Percentiles rank a stretch among this genome's conserved stretches.
Conservation (phyloP, 1,284 basidiomycete genomes). For the Ganoderma boninense region DNA sequence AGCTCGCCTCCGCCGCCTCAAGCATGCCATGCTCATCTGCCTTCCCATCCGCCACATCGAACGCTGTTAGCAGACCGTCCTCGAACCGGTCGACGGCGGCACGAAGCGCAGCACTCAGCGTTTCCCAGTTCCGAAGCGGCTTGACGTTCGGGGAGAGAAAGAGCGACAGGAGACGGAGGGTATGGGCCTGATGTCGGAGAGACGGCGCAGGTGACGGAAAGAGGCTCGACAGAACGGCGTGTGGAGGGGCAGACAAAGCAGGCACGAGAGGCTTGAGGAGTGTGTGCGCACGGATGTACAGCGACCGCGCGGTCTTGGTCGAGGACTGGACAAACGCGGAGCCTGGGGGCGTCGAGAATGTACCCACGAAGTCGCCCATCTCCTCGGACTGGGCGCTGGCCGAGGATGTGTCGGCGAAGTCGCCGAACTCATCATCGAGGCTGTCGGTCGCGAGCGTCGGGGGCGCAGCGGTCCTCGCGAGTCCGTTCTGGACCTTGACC, state of each 20-base stretch:
- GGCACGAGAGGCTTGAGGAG: slow-evolving; percentile 69
- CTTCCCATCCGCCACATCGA: slow-evolving; percentile 82
- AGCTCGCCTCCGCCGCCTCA: slow-evolving; percentile 82
- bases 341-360: slow-evolving; percentile 32
- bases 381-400: slow-evolving; percentile 50
- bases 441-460: slow-evolving; percentile 64
- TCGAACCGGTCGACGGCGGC: slow-evolving; percentile 89
- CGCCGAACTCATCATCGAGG: slow-evolving; percentile 90
- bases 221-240: slow-evolving; percentile 64
- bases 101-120: slow-evolving; percentile 72
- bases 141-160: slow-evolving; percentile 76
- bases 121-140: slow-evolving; percentile 71
- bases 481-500: slow-evolving; percentile 46
- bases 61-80: slow-evolving; percentile 81
- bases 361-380: slow-evolving; percentile 66
- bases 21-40: slow-evolving; percentile 80
- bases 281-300: slow-evolving; percentile 72
- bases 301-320: slow-evolving; percentile 51
- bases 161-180: slow-evolving; percentile 72
- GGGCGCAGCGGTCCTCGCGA: slow-evolving; percentile 51
- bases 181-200: slow-evolving; percentile 63
- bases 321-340: slow-evolving; percentile 32
- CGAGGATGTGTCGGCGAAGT: slow-evolving; percentile 66
- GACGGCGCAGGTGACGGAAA: slow-evolving; percentile 49
- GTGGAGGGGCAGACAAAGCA: slow-evolving; percentile 62